These are phyloP conservation scores for Nemania sp. DNA, from an alignment of 2,329 filamentous ascomycete genomes.

Conservation along the genomic window DNA sequence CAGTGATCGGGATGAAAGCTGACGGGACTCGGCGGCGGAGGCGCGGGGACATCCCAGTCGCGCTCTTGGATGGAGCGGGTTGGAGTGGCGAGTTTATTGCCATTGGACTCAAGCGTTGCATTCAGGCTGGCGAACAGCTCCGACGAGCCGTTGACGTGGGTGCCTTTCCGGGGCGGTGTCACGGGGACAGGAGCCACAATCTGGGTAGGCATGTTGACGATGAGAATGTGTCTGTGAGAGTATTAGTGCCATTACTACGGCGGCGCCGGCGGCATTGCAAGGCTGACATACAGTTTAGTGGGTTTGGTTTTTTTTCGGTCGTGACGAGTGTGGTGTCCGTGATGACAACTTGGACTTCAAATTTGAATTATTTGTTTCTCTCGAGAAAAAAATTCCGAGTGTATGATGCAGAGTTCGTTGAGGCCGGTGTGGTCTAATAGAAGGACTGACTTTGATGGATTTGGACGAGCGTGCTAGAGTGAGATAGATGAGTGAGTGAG, in stretches of 20 bases:
- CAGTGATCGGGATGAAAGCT: conserved; percentile 62
- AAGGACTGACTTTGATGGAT: not conserved
- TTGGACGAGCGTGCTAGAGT: not conserved
- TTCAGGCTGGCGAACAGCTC: conserved; percentile 59
- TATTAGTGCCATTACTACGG: not conserved
- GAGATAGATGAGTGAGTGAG: not conserved
- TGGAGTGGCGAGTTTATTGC: conserved; percentile 48
- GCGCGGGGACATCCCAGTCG: conserved; percentile 67
- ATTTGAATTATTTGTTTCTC: too few relatives aligned
- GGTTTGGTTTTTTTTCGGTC: not conserved
- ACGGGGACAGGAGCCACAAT: conserved; percentile 52
- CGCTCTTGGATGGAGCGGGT: conserved; percentile 57
- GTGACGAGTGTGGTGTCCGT: not conserved
- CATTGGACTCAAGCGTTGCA: conserved; percentile 52
- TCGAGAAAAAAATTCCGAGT: too few relatives aligned
- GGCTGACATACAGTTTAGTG: conserved; percentile 4
- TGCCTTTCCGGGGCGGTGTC: conserved; percentile 49
- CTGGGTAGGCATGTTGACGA: conserved; percentile 48
- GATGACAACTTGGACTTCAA: too few relatives aligned
- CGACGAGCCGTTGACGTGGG: conserved; percentile 50
- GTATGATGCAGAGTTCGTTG: conserved; percentile 1
- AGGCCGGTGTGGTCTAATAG: too few relatives aligned
- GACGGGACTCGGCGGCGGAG: conserved; percentile 66
- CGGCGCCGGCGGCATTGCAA: not conserved
- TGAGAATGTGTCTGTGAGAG: conserved; percentile 5